Base-by-base conservation (phyloP, 2,329 filamentous ascomycete species). In the Aquanectria penicillioides region DNA sequence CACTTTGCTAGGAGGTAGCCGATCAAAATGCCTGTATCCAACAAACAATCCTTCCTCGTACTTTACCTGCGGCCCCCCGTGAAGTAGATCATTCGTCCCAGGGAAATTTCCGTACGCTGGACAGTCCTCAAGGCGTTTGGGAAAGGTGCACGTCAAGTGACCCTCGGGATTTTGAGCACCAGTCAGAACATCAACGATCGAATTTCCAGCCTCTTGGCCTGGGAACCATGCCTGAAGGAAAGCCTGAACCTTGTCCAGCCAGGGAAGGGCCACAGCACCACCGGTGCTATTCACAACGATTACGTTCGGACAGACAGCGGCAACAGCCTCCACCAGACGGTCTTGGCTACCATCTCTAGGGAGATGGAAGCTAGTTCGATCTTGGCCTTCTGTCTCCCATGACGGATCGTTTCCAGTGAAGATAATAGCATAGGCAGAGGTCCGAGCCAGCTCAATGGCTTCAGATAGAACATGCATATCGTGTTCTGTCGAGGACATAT, bases 11-110 rank as follows among this genome's bases (percentile, higher is more conserved):
- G 20, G 15, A 0, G 38, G 20, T 15, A 61, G 25, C 63, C 84
- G 86, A 68, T 91, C 87, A 66, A 88, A 90, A 74, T 85, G 88
- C 18, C 87, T 79, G 71, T 90, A 90, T 1, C 88, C 88, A 26
- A 90, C 80, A 69, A 87, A 89, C 41, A 90, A 80, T 40, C 87
- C 88, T 71, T 90, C 88, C 13, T 84, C 86, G 63, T 90, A 90
- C 2, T 87, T 75, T 3, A 87, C 85, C 61, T 84, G 80, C 44
- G 86, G 79, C 52, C 84, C 82, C 0, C 65, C 66, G 17, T 68
- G 57, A 11, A 47, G 57, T 22, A 65, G 58, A 69, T 88, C 85
- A n/a, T n/a, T n/a, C n/a, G n/a, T n/a, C 2, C 81, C 71, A 0
- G 72, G 73, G 20, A 73, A 90, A 73, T 89, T 90, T 49, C 87